Percentiles rank a stretch among this genome's conserved stretches.
phyloP scores from a whole-genome alignment of 768 basidiomycete species.

The Jaapia argillacea region DNA sequence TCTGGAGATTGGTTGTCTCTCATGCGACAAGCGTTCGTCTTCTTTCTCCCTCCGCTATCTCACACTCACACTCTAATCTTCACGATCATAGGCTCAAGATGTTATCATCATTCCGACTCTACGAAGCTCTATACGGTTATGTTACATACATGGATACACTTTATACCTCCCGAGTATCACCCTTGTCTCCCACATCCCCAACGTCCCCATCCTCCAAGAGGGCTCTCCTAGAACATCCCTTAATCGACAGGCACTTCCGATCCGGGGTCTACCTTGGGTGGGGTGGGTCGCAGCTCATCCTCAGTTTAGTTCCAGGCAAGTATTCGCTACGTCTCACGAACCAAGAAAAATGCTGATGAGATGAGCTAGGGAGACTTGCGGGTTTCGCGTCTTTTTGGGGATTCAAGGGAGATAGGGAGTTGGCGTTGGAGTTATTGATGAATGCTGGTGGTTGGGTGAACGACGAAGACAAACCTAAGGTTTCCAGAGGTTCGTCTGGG shows the following conservation, averaged over 20 bases:
- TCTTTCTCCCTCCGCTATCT: conserved; percentile 1
- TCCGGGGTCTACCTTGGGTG: conserved; percentile 87
- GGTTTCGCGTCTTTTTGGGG: conserved; percentile 88
- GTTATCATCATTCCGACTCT: conserved; percentile 78
- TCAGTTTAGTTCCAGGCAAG: conserved; percentile 76
- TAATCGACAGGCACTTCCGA: conserved; percentile 81
- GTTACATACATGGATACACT: conserved; percentile 68
- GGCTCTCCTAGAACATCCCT: conserved; percentile 48
- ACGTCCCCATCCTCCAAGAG: too few species aligned
- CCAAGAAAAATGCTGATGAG: too few species aligned
- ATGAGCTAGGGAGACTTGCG: too few species aligned
- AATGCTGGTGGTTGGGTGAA: conserved; percentile 61
- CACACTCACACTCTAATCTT: neutral
- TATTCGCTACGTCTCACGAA: too few species aligned
- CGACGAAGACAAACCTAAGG: conserved; percentile 28
- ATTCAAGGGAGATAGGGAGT: conserved; percentile 73
- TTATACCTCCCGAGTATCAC: conserved; percentile 63
- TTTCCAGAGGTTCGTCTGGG: conserved; percentile 30
- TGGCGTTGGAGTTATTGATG: conserved; percentile 49
- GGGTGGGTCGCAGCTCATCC: conserved; percentile 76
- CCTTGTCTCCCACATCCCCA: conserved; percentile 44
- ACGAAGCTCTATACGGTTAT: conserved; percentile 67
- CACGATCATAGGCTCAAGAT: conserved; percentile 64
- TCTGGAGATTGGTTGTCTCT: conserved; percentile 91
- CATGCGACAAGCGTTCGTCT: conserved; percentile 85